phyloP scores from a whole-genome alignment of 495 filamentous ascomycete species.

The Chlorociboria aeruginascens region DNA sequence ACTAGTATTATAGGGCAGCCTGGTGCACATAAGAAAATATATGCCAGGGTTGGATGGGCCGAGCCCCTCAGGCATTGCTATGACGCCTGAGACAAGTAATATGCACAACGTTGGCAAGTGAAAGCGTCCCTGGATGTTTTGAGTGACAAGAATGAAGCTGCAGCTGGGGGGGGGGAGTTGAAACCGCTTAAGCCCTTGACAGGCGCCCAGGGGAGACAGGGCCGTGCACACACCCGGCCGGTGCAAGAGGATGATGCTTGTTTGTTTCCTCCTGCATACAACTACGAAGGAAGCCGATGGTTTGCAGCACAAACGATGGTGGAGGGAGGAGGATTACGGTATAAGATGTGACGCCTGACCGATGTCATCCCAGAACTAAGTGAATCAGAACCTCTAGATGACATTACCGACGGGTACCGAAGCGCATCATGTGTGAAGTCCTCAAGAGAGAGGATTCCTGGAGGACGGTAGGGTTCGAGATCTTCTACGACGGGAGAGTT shows the following conservation, averaged over 20 bases:
- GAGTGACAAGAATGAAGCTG: not conserved
- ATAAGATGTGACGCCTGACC: too few species aligned
- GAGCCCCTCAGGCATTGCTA: conserved; percentile 5
- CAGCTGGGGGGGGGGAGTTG: not conserved
- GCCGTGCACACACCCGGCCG: not conserved
- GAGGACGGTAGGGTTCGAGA: too few species aligned
- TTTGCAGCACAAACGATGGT: not conserved
- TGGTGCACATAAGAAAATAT: conserved; percentile 6
- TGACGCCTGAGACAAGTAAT: conserved; percentile 17
- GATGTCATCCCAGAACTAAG: too few species aligned
- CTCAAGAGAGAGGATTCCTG: too few species aligned
- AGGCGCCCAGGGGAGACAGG: not conserved
- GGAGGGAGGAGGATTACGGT: too few species aligned
- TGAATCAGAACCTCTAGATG: too few species aligned
- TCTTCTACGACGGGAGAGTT: too few species aligned
- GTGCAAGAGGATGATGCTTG: not conserved
- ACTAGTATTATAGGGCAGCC: conserved; percentile 4
- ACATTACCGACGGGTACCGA: too few species aligned
- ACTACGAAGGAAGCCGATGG: not conserved
- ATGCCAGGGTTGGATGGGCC: conserved; percentile 3
- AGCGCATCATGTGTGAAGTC: too few species aligned
- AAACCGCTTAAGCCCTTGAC: conserved; percentile 15
- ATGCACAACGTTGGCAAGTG: not conserved
- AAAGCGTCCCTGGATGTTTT: not conserved
- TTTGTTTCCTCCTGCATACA: not conserved